A percentile compares a stretch with the other conserved stretches of the same genome.
Conservation (phyloP, 345 rosid species). For the Eutrema japonicum region DNA sequence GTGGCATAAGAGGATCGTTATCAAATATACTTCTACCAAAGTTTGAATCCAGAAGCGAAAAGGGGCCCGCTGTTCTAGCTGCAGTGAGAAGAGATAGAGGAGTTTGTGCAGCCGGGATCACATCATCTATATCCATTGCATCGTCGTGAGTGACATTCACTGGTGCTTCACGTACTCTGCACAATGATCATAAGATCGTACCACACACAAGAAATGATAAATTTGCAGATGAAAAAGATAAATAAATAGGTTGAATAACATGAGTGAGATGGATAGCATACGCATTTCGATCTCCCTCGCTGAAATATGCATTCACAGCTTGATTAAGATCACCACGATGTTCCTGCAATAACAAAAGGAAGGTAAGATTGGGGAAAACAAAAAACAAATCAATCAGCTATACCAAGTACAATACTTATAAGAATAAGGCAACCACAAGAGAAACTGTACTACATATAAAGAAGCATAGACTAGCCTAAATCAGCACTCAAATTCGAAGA, state of each 20-base stretch:
- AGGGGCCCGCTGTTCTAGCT: conserved; percentile 48
- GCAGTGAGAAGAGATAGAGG: conserved; percentile 48
- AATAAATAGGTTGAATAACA: neutral
- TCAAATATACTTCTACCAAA: conserved; percentile 52
- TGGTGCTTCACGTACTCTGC: conserved; percentile 48
- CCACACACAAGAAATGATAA: neutral
- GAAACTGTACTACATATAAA: neutral
- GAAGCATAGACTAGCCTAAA: neutral
- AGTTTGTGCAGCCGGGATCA: conserved; percentile 50
- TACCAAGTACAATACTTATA: neutral
- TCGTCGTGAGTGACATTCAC: conserved; percentile 56
- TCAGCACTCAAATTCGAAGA: conserved; percentile 6
- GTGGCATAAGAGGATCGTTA: conserved; percentile 51
- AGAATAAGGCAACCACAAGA: too few species aligned
- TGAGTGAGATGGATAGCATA: conserved; percentile 37
- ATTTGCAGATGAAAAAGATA: neutral
- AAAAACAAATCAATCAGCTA: neutral
- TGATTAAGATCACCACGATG: conserved; percentile 91
- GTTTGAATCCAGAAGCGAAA: conserved; percentile 57
- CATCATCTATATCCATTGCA: conserved; percentile 88
- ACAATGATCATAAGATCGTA: conserved; percentile 13
- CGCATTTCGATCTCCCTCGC: conserved; percentile 77
- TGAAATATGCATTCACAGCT: conserved; percentile 90
- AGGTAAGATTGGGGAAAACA: neutral
- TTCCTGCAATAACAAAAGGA: conserved; percentile 53